phyloP scores from a whole-genome alignment of 345 rosid species.

The Pugionium cornutum region DNA sequence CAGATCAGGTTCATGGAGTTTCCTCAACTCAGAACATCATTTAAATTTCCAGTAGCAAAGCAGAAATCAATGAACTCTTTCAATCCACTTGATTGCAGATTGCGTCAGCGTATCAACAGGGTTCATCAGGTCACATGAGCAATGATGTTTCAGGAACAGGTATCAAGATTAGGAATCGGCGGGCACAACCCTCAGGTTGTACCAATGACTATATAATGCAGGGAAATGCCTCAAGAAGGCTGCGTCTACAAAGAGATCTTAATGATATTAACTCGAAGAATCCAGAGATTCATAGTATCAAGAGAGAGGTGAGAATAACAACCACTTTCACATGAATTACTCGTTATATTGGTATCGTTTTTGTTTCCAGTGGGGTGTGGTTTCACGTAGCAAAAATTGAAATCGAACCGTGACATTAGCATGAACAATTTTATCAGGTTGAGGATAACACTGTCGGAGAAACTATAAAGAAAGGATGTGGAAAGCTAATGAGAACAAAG shows the following conservation, averaged over 20 bases:
- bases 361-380: not conserved
- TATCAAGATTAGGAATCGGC: slow-evolving; percentile 52
- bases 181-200: slow-evolving; percentile 31
- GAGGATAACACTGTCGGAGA: slow-evolving; percentile 16
- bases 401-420: not conserved
- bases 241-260: slow-evolving; percentile 48
- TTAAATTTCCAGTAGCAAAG: slow-evolving; percentile 1
- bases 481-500: slow-evolving; percentile 33
- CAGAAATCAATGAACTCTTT: not conserved
- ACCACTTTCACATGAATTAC: not conserved
- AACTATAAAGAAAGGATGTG: slow-evolving; percentile 17
- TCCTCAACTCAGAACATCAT: slow-evolving; percentile 20
- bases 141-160: slow-evolving; percentile 41
- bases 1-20: slow-evolving; percentile 32
- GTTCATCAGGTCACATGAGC: slow-evolving; percentile 20
- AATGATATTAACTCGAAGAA: slow-evolving; percentile 33
- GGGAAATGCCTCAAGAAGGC: slow-evolving; percentile 62
- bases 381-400: slow-evolving; percentile 4
- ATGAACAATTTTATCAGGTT: slow-evolving; percentile 25
- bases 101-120: slow-evolving; percentile 20
- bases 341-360: not conserved
- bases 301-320: slow-evolving; percentile 52
- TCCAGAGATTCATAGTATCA: slow-evolving; percentile 32
- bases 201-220: slow-evolving; percentile 31
- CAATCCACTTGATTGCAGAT: slow-evolving; percentile 20